Evolutionary conservation across 441 rosid genomes (phyloP).

Genomic region (Macaranga tanarius): DNA sequence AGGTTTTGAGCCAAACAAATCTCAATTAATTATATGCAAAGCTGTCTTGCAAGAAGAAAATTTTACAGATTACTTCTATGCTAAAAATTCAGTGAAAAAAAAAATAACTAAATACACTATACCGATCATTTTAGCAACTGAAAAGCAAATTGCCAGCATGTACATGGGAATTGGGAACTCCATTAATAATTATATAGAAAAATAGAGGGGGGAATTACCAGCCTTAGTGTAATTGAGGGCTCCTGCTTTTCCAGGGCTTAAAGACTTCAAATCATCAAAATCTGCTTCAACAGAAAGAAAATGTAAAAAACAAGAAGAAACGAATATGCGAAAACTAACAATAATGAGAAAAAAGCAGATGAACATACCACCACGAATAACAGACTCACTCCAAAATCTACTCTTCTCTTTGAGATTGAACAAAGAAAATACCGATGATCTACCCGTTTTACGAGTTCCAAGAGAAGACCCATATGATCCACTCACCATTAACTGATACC

Average conservation of each 20-base stretch:
- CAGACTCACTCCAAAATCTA: conserved; percentile 92
- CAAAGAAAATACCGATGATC: conserved; percentile 71
- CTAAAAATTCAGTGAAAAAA: too few species aligned
- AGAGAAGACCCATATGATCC: conserved; percentile 2
- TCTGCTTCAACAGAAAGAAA: conserved; percentile 33
- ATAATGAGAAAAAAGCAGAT: background rate
- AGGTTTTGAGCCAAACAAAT: background rate
- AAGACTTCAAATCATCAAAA: conserved; percentile 72
- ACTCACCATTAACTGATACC: conserved; percentile 9
- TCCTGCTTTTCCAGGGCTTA: conserved; percentile 48
- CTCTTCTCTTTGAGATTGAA: conserved; percentile 86
- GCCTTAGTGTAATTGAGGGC: conserved; percentile 76
- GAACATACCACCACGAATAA: conserved; percentile 59
- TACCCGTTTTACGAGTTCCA: conserved; percentile 36
- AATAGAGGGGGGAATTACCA: conserved; percentile 42
- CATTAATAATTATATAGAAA: background rate
- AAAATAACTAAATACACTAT: background rate
- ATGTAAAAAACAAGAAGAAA: background rate
- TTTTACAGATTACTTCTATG: background rate
- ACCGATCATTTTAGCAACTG: background rate
- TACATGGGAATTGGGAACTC: background rate
- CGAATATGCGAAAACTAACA: background rate
- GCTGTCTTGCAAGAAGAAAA: background rate
- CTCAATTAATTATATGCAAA: background rate
- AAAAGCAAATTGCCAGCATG: background rate